phyloP scores from a whole-genome alignment of 2,329 filamentous ascomycete genomes.

The Diaporthe vaccinii region DNA sequence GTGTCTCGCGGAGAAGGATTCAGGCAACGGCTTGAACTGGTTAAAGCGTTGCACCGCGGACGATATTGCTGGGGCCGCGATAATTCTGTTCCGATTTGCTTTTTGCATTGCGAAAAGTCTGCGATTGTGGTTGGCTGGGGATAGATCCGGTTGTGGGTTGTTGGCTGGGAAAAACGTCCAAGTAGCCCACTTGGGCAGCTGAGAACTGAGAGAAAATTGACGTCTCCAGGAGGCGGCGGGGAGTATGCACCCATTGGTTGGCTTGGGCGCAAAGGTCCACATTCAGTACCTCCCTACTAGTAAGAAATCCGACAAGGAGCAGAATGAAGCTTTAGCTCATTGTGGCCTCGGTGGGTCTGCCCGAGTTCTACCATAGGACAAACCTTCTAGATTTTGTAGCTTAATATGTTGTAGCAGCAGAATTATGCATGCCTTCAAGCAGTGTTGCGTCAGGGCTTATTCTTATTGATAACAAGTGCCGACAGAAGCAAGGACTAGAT shows the following conservation, averaged over 20 bases:
- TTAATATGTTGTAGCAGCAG: background rate
- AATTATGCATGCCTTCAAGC: background rate
- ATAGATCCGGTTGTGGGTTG: background rate
- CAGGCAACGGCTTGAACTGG: background rate
- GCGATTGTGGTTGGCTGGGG: constrained; percentile 2
- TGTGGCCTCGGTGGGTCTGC: background rate
- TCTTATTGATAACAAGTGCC: constrained; percentile 16
- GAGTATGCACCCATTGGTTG: background rate
- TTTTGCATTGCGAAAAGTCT: background rate
- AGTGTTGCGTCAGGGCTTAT: background rate
- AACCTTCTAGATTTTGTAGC: background rate
- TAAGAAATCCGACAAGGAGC: background rate
- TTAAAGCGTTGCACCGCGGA: background rate
- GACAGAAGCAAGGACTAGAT: background rate
- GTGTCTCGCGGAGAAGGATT: background rate
- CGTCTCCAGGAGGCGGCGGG: background rate
- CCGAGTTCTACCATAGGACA: background rate
- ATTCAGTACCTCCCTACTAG: constrained; percentile 9
- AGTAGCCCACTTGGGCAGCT: background rate
- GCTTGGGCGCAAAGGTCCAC: background rate
- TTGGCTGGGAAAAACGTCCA: background rate
- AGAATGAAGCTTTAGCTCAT: background rate
- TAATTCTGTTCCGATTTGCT: background rate
- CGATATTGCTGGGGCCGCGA: constrained; percentile 7
- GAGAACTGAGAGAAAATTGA: constrained; percentile 21